Evolutionary conservation across 345 rosid genomes (phyloP).

Genomic region (Eucalyptus marginata): DNA sequence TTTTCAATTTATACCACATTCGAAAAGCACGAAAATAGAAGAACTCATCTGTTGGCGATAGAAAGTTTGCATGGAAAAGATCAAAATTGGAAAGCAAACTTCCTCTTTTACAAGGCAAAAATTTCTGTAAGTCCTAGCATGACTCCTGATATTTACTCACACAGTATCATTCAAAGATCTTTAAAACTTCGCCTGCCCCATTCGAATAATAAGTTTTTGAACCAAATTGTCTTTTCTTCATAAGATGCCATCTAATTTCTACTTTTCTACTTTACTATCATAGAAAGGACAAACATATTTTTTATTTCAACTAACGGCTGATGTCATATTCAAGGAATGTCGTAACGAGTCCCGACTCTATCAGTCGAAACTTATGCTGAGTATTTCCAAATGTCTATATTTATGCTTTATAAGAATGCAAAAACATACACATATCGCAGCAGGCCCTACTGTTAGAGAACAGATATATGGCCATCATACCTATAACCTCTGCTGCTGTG

Average conservation of each 20-base stretch:
- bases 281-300: background rate
- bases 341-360: background rate
- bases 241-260: background rate
- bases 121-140: background rate
- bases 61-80: background rate
- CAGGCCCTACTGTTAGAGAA: background rate
- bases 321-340: background rate
- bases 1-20: background rate
- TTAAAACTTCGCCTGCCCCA: background rate
- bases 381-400: background rate
- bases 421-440: background rate
- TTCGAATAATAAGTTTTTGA: background rate
- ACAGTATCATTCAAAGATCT: background rate
- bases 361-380: background rate
- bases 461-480: conserved; percentile 10
- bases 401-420: background rate
- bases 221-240: background rate
- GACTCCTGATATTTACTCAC: background rate
- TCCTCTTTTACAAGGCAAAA: background rate
- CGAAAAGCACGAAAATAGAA: background rate
- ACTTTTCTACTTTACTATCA: background rate
- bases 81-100: background rate
- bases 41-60: background rate
- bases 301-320: background rate
- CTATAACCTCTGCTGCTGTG: conserved; percentile 48